Base-by-base conservation (phyloP, 192 early-diverging fungal genomes). In the Ambispora gerdemannii region DNA sequence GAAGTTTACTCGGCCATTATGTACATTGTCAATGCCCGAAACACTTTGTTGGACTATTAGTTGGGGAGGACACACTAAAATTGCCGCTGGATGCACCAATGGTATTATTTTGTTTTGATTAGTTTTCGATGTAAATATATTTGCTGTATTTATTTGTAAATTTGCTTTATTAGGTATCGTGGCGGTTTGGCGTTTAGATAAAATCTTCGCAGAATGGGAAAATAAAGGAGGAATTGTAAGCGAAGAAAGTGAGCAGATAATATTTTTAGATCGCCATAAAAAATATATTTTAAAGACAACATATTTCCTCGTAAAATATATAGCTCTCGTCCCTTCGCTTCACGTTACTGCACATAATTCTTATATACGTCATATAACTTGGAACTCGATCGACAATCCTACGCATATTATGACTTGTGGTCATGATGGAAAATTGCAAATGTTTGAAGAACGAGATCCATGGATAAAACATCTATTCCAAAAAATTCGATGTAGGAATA, bases 341-440 rank as follows among this genome's bases (percentile, higher is more conserved):
- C 60, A 60, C 34, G 27, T 70, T 30, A 30, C 51, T 15, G 53
- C 68, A 8, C 68, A 70, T 32, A 52, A 70, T 60, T 70, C 68
- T 15, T 60, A 56, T 22, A 31, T 70, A 30, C 55, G 68, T 30
- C 55, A 70, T 28, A 24, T 70, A 24, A 10, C 30, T 4, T 70
- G 68, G 68, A 70, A 70, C 50, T 70, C 68, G 6, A 24, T 32
- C 15, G 17, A 31, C 15, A 49, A 60, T 24, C 68, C 68, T 60
- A 70, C 52, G 27, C 68, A 70, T 43, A 70, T 55, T n/a, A 13
- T 70, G 30, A 60, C 47, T 17, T 70, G 68, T 49, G 56, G 68
- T 3, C 68, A 70, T 49, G 68, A 70, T 59, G 68, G 68, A 20
- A 35, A 43, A 70, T 30, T 70, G 20, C 68, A 60, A 24, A 70